phyloP scores from a whole-genome alignment of 208 protist genomes.

The Leptomonas pyrrhocoris region DNA sequence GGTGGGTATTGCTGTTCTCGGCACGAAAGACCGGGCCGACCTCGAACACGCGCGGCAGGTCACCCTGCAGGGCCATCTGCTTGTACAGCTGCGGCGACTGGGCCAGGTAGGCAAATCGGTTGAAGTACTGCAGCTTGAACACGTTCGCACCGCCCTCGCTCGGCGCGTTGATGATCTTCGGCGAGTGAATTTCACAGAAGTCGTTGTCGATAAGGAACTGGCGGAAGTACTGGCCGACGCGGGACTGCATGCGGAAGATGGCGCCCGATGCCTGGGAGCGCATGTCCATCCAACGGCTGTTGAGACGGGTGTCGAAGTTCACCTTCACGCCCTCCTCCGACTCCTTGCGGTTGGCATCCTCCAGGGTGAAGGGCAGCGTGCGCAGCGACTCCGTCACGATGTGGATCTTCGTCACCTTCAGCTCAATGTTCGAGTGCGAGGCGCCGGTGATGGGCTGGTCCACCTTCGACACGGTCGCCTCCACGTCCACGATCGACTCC shows the following conservation, averaged over 20 bases:
- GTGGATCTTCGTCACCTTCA: conserved; percentile 83
- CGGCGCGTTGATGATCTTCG: conserved; percentile 98
- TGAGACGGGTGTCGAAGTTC: conserved; percentile 95
- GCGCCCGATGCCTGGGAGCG: conserved; percentile 95
- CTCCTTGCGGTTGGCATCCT: conserved; percentile 87
- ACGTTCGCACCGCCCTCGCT: conserved; percentile 96
- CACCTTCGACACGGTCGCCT: conserved; percentile 58
- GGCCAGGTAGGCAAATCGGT: conserved; percentile 95
- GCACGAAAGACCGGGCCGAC: conserved; percentile 98
- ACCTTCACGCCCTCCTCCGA: conserved; percentile 80
- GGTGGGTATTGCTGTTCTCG: conserved; percentile 99
- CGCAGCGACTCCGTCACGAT: conserved; percentile 84
- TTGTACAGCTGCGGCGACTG: conserved; percentile 99
- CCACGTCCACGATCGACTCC: conserved; percentile 91
- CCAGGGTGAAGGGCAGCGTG: conserved; percentile 91
- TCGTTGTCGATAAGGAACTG: conserved; percentile 92
- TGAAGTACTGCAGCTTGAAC: conserved; percentile 95
- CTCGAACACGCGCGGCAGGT: conserved; percentile 96
- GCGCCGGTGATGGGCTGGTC: conserved; percentile 83
- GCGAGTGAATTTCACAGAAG: conserved; percentile 99
- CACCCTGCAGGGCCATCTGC: conserved; percentile 98
- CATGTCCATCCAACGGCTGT: conserved; percentile 98
- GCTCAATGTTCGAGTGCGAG: conserved; percentile 79
- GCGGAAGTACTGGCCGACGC: conserved; percentile 95
- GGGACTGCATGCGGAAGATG: conserved; percentile 97